These are phyloP conservation scores for Cladorrhinum sp. DNA, from an alignment of 2,329 filamentous ascomycete genomes.

Conservation along the genomic window DNA sequence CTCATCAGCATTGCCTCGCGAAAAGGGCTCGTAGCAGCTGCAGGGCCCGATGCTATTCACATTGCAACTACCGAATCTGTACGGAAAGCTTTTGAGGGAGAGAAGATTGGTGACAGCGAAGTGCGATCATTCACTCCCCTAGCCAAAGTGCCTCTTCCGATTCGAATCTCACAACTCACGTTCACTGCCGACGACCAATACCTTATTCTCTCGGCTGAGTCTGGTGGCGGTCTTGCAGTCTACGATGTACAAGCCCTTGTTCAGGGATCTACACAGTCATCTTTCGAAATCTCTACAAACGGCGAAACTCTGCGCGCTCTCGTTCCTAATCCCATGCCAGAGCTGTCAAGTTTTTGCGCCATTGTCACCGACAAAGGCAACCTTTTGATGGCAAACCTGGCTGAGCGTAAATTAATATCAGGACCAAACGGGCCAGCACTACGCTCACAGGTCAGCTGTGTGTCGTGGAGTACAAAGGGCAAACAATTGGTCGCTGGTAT, in stretches of 20 bases:
- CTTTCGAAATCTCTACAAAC: slow-evolving; percentile 75
- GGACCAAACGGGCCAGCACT: slow-evolving; percentile 62
- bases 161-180: slow-evolving; percentile 79
- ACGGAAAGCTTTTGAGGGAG: slow-evolving; percentile 67
- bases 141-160: slow-evolving; percentile 67
- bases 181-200: slow-evolving; percentile 90
- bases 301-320: slow-evolving; percentile 70
- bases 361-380: slow-evolving; percentile 78
- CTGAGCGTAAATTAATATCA: slow-evolving; percentile 57
- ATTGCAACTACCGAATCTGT: slow-evolving; percentile 75
- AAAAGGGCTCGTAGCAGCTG: slow-evolving; percentile 81
- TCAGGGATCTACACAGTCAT: slow-evolving; percentile 62
- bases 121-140: slow-evolving; percentile 70
- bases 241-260: slow-evolving; percentile 72
- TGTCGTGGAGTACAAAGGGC: slow-evolving; percentile 88
- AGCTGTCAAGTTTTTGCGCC: slow-evolving; percentile 72
- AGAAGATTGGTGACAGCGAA: slow-evolving; percentile 60
- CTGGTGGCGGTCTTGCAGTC: slow-evolving; percentile 75
- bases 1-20: slow-evolving; percentile 79
- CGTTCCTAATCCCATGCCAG: slow-evolving; percentile 73
- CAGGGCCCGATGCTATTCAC: slow-evolving; percentile 74
- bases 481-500: slow-evolving; percentile 90
- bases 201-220: slow-evolving; percentile 77
- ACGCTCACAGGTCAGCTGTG: slow-evolving; percentile 73
- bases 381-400: slow-evolving; percentile 78